Conservation (phyloP, 441 rosid species). For the Macaranga tanarius region DNA sequence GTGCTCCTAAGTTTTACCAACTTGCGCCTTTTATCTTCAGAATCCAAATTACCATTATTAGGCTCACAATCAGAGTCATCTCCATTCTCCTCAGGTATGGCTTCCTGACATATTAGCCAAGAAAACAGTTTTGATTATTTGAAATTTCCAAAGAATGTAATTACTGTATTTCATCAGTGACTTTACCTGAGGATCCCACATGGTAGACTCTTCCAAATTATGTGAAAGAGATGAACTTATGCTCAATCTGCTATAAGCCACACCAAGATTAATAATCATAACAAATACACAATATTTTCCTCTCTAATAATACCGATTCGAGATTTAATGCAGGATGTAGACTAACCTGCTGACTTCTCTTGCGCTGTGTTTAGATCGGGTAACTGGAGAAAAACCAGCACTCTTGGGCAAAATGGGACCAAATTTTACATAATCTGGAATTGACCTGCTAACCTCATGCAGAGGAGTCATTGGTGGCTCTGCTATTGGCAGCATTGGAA, state of each 20-base stretch:
- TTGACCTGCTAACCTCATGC: conserved; percentile 48
- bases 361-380: conserved; percentile 30
- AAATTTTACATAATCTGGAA: conserved; percentile 62
- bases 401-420: conserved; percentile 64
- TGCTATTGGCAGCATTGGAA: conserved; percentile 63
- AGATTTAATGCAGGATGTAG: neutral
- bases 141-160: conserved; percentile 5
- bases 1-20: conserved; percentile 24
- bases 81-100: conserved; percentile 30
- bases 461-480: conserved; percentile 71
- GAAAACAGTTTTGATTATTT: conserved; percentile 10
- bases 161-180: neutral
- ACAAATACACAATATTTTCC: neutral
- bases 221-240: conserved; percentile 27
- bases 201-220: conserved; percentile 33
- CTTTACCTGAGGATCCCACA: conserved; percentile 42
- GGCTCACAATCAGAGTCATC: conserved; percentile 35
- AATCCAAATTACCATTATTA: conserved; percentile 28
- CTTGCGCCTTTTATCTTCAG: conserved; percentile 25
- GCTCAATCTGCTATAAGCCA: conserved; percentile 36
- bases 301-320: neutral
- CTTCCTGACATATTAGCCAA: conserved; percentile 35
- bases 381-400: conserved; percentile 46
- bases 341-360: conserved; percentile 42
- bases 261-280: conserved; percentile 10